Evolutionary conservation across 2,329 filamentous ascomycete species (phyloP), one percentile per base, ranked within the genome.

Genomic region (Chaetomium olivaceum): DNA sequence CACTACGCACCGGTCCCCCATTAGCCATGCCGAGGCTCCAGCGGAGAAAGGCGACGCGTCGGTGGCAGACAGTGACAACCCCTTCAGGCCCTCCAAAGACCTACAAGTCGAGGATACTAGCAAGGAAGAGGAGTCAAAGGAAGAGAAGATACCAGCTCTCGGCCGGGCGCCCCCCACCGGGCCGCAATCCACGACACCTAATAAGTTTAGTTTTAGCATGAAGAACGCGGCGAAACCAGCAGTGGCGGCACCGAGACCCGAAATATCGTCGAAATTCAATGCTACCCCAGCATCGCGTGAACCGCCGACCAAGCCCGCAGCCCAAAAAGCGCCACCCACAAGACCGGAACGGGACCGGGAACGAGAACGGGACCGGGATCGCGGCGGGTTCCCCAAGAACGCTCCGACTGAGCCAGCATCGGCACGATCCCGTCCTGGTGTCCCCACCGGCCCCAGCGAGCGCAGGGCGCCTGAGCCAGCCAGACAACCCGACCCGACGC

Each of bases 171-270:
- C 83, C 2, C 81, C 84, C 23, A 80, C 82, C 1, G 83, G 85
- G 5, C 81, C 85, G n/a, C 81, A 84, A n/a, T 75, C 79, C 14
- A 80, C 83, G 39, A 78, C 80, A 21, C 62, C 71, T 62, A 87
- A 87, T 54, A 95, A 94, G 78, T 96, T 97, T 74, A 96, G 92
- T 76, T 98, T 98, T 76, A 92, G 93, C 1, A 92, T 98, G 77
- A 97, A 97, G 76, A 85, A 89, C 11, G 85, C 90, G 51, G 84
- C 82, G 12, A 89, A 89, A 71, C 79, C 83, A 8, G 77, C 82
- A 2, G 79, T 85, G 16, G 79, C 87, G 9, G 80, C 82, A 14
- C 86, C 87, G 3, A 88, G 89, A 69, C 85, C 84, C 2, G 87
- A 89, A 70, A 89, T 89, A 61, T 88, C 87, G 0, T 85, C 87